A percentile compares a stretch with the other conserved stretches of the same genome.
phyloP scores from a whole-genome alignment of 1,284 basidiomycete species.

The Rhodotorula sp. region DNA sequence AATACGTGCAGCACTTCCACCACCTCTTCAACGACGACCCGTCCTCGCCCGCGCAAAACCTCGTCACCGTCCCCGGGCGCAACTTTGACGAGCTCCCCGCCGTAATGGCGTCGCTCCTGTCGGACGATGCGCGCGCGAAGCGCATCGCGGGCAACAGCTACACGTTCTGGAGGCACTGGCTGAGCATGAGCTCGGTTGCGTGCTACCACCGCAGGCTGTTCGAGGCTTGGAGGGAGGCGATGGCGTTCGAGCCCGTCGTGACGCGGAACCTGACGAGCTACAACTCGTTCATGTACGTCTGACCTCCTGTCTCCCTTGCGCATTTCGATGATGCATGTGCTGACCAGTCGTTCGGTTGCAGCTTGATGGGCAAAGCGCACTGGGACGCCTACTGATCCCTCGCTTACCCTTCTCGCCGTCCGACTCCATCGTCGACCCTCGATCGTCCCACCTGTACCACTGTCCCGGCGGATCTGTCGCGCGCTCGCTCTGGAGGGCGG shows the following conservation, averaged over 20 bases:
- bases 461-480: no score
- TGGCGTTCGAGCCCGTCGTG: conserved; percentile 47
- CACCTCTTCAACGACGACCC: conserved; percentile 49
- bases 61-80: conserved; percentile 47
- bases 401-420: not conserved
- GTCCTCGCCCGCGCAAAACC: conserved; percentile 50
- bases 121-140: conserved; percentile 44
- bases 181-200: conserved; percentile 48
- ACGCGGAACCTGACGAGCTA: conserved; percentile 46
- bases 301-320: not conserved
- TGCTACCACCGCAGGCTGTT: conserved; percentile 47
- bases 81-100: conserved; percentile 46
- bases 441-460: no score
- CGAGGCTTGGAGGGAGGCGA: conserved; percentile 42
- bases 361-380: conserved; percentile 44
- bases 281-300: conserved; percentile 46
- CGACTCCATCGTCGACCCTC: no score
- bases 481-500: no score
- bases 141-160: conserved; percentile 49
- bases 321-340: not conserved
- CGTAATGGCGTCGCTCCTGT: conserved; percentile 49
- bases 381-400: conserved; percentile 47
- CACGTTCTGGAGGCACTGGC: conserved; percentile 48
- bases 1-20: conserved; percentile 51
- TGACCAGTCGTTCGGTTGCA: not conserved